Evolutionary conservation across 306 rosid genomes (phyloP), one percentile per base, ranked within the genome.

Genomic region (Vachellia pachyceras): DNA sequence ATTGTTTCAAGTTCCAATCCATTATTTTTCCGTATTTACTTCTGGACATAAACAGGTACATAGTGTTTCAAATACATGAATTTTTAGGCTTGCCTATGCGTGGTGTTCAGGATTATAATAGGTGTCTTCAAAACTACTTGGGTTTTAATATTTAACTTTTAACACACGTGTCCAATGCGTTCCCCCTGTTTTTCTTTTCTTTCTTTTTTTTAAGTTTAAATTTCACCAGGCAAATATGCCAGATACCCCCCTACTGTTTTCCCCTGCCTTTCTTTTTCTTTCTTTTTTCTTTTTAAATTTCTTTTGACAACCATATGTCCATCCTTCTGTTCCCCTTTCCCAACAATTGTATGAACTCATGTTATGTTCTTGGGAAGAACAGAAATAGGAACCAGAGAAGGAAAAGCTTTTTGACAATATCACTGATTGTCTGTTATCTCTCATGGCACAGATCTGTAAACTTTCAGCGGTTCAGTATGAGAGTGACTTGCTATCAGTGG

Each of bases 391-490:
- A 15, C 25, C 40, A 40, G 42, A 36, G 52, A 63, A 45, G n/a
- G 64, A 63, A n/a, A 36, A 36, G 10, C 23, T 25, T 55, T 68
- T 58, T 47, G 61, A 40, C 49, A 81, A 39, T 57, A 63, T 78
- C 33, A 11, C 67, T 79, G 78, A 80, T 67, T 14, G 3, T 80
- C 44, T 57, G 60, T 83, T 40, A 60, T 85, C 12, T 76, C 22
- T 77, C 67, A 10, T 80, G 61, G 50, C 37, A 42, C 94, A 96
- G 99, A 87, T 78, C 70, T 90, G 84, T 79, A 93, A 92, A 87
- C 85, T 78, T 44, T 86, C 97, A 5, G 82, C 82, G 83, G 82
- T 90, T 79, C 92, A 85, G 46, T 88, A 87, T 45, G 99, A 95
- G 86, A 86, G 71, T 18, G 95, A 95, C 64, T 80, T 93, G 87